Conservation (phyloP, 2,329 filamentous ascomycete genomes). For the Rutstroemia sp. region DNA sequence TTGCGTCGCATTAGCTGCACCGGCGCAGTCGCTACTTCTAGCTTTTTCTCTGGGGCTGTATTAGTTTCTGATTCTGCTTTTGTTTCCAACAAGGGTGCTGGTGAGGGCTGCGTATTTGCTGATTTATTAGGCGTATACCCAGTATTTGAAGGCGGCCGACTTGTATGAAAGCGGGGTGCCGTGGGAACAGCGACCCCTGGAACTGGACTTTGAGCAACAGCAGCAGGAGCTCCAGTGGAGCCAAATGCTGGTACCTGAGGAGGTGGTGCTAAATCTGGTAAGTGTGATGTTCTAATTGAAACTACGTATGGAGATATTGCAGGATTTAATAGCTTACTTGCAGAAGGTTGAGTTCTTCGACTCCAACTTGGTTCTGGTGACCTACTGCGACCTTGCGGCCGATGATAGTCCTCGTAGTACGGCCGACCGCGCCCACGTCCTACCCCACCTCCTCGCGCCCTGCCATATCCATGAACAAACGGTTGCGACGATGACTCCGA, state of each 20-base stretch:
- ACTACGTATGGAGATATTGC: not conserved
- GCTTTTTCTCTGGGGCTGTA: not conserved
- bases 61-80: not conserved
- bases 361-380: constrained; percentile 25
- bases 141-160: not conserved
- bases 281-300: not conserved
- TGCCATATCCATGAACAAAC: constrained; percentile 37
- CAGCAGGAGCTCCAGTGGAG: constrained; percentile 20
- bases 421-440: constrained; percentile 42
- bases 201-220: constrained; percentile 12
- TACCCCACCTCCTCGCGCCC: constrained; percentile 41
- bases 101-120: not conserved
- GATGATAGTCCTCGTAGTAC: constrained; percentile 48
- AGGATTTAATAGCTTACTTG: constrained; percentile 25
- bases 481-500: constrained; percentile 48
- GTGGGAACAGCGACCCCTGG: constrained; percentile 24
- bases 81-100: not conserved
- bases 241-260: constrained; percentile 49
- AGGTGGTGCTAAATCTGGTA: constrained; percentile 33
- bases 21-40: not conserved
- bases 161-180: constrained; percentile 18
- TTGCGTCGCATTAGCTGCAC: constrained; percentile 3
- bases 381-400: constrained; percentile 24
- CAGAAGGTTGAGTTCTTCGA: constrained; percentile 37
- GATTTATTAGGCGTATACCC: not conserved